Conservation (phyloP, 139 green algal genomes). For the Raphidocelis subcapitata region DNA sequence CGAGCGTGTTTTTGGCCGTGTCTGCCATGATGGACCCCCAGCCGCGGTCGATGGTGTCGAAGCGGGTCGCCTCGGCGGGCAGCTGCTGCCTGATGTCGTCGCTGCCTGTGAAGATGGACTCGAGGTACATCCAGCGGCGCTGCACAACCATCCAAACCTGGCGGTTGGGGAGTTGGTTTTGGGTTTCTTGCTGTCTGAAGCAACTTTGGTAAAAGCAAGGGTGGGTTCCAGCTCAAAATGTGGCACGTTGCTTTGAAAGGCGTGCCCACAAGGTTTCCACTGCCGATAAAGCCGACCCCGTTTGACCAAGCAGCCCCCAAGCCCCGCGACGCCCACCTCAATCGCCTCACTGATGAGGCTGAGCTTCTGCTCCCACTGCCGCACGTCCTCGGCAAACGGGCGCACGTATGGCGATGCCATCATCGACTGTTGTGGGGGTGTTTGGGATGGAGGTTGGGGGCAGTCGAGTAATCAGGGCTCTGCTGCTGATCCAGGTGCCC, state of each 20-base stretch:
- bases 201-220: too few species aligned
- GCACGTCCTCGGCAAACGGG: constrained; percentile 76
- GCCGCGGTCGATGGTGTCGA: constrained; percentile 95
- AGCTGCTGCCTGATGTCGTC: constrained; percentile 97
- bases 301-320: too few species aligned
- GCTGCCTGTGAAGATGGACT: constrained; percentile 56
- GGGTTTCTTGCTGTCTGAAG: too few species aligned
- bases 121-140: constrained; percentile 90
- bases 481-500: too few species aligned
- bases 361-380: constrained; percentile 78
- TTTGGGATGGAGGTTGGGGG: too few species aligned
- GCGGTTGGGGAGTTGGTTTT: too few species aligned
- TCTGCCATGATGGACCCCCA: constrained; percentile 87
- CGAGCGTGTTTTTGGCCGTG: constrained; percentile 78
- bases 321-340: constrained; percentile 47
- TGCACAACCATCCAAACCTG: constrained; percentile 91
- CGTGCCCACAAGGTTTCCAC: too few species aligned
- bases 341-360: constrained; percentile 81
- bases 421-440: constrained; percentile 62
- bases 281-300: too few species aligned
- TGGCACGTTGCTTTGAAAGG: too few species aligned
- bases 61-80: constrained; percentile 92
- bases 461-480: too few species aligned
- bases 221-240: too few species aligned
- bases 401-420: constrained; percentile 77